phyloP scores from a whole-genome alignment of 2,329 filamentous ascomycete genomes.

The Fusarium hainanense region DNA sequence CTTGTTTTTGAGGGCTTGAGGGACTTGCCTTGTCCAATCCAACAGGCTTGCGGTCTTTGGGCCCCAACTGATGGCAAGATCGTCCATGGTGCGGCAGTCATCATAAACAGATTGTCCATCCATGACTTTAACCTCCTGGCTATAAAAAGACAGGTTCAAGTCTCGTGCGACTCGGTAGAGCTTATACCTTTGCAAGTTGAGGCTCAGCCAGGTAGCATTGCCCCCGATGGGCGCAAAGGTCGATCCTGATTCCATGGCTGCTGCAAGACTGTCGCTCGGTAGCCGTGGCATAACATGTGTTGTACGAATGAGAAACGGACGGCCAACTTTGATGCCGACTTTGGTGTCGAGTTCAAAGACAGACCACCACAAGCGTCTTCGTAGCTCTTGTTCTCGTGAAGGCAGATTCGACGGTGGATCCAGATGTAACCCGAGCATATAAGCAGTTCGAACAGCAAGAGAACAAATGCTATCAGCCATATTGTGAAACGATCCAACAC shows the following conservation, averaged over 20 bases:
- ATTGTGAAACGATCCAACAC: slow-evolving; percentile 14
- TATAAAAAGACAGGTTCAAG: neutral
- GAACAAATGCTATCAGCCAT: slow-evolving; percentile 14
- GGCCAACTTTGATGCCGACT: slow-evolving; percentile 14
- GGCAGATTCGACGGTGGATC: neutral
- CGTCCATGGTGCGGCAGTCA: neutral
- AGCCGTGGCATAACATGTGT: neutral
- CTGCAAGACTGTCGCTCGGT: neutral
- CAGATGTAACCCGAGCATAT: slow-evolving; percentile 12
- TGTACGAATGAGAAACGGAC: slow-evolving; percentile 8
- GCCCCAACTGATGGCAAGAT: neutral
- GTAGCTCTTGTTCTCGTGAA: neutral
- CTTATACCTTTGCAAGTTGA: slow-evolving; percentile 7
- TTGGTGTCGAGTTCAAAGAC: slow-evolving; percentile 11
- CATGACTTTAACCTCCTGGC: accelerated
- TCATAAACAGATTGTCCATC: neutral
- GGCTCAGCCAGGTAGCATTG: slow-evolving; percentile 8
- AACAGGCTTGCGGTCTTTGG: neutral
- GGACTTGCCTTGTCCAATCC: neutral
- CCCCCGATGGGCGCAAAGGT: slow-evolving; percentile 12
- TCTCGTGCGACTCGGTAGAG: neutral
- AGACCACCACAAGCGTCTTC: slow-evolving; percentile 18
- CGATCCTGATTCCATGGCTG: slow-evolving; percentile 12
- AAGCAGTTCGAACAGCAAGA: slow-evolving; percentile 16
- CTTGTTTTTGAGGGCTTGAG: neutral